A percentile compares a stretch with the other conserved stretches of the same genome.
Evolutionary conservation across 2,329 filamentous ascomycete genomes (phyloP).

Genomic region (Neophaeococcomyces mojaviensis): DNA sequence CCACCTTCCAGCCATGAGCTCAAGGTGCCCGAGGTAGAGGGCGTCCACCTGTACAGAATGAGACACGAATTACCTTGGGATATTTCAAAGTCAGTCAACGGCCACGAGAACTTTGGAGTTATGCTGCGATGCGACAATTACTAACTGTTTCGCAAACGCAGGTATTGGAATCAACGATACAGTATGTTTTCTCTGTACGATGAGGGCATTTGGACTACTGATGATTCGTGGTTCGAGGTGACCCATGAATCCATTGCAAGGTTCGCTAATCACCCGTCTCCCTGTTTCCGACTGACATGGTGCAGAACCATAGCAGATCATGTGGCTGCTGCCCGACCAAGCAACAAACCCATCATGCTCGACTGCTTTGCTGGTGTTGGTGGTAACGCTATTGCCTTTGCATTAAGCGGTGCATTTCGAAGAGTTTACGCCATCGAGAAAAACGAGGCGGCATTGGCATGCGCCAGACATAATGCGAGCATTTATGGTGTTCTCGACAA

Average conservation of each 20-base stretch:
- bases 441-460: conserved; percentile 70
- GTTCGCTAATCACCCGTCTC: conserved; percentile 41
- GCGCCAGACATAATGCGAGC: conserved; percentile 84
- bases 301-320: conserved; percentile 66
- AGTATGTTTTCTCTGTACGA: conserved; percentile 83
- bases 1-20: background rate
- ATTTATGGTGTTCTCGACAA: conserved; percentile 71
- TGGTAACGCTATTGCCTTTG: conserved; percentile 93
- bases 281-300: conserved; percentile 15
- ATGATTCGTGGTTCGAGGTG: conserved; percentile 93
- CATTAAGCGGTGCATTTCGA: conserved; percentile 68
- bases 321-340: conserved; percentile 49
- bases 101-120: background rate
- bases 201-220: conserved; percentile 80
- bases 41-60: conserved; percentile 68
- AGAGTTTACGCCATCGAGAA: conserved; percentile 84
- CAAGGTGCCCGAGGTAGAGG: conserved; percentile 28
- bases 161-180: conserved; percentile 86
- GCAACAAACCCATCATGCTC: conserved; percentile 60
- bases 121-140: background rate
- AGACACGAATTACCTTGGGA: conserved; percentile 69
- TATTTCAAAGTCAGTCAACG: conserved; percentile 65
- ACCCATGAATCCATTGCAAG: conserved; percentile 86
- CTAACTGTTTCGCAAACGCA: too few species aligned
- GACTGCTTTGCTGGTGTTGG: conserved; percentile 89